Evolutionary conservation across 495 filamentous ascomycete species (phyloP).

Genomic region (Penicillium canariense): DNA sequence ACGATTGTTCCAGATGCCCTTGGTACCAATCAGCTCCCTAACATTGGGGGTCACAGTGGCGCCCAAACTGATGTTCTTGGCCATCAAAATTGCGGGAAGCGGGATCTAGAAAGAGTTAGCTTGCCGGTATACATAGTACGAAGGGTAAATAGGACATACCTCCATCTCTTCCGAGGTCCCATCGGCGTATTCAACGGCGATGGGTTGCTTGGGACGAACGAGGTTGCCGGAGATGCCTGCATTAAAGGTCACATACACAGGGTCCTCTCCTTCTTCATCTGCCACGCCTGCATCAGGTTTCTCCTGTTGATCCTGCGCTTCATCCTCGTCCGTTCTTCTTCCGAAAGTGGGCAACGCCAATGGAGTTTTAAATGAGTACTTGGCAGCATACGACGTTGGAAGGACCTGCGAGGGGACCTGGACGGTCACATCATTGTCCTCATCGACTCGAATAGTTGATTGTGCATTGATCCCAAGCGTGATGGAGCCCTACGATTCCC

Average conservation of each 20-base stretch:
- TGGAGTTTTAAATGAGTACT: constrained; percentile 38
- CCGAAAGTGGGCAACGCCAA: constrained; percentile 28
- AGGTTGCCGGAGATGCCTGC: constrained; percentile 34
- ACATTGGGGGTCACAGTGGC: constrained; percentile 31
- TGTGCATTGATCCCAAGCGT: constrained; percentile 43
- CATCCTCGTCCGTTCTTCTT: constrained; percentile 16
- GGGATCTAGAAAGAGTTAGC: constrained; percentile 23
- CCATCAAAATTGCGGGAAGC: constrained; percentile 28
- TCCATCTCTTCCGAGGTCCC: constrained; percentile 21
- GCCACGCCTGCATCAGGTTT: constrained; percentile 4
- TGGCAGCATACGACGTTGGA: constrained; percentile 26
- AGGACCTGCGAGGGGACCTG: constrained; percentile 24
- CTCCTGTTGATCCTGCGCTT: constrained; percentile 12
- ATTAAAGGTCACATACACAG: constrained; percentile 31
- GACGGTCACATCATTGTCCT: constrained; percentile 32
- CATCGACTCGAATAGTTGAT: constrained; percentile 31
- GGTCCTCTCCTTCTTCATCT: constrained; percentile 15
- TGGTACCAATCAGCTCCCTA: constrained; percentile 24
- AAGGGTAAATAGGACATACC: constrained; percentile 14
- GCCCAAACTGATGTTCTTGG: constrained; percentile 32
- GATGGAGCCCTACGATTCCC: constrained; percentile 30
- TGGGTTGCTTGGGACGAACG: constrained; percentile 18
- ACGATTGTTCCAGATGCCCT: constrained; percentile 29
- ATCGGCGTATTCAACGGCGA: constrained; percentile 26
- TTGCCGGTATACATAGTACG: too few species aligned